A percentile compares a stretch with the other conserved stretches of the same genome.
Conservation (phyloP, 495 filamentous ascomycete genomes). For the Penicillium manginii region DNA sequence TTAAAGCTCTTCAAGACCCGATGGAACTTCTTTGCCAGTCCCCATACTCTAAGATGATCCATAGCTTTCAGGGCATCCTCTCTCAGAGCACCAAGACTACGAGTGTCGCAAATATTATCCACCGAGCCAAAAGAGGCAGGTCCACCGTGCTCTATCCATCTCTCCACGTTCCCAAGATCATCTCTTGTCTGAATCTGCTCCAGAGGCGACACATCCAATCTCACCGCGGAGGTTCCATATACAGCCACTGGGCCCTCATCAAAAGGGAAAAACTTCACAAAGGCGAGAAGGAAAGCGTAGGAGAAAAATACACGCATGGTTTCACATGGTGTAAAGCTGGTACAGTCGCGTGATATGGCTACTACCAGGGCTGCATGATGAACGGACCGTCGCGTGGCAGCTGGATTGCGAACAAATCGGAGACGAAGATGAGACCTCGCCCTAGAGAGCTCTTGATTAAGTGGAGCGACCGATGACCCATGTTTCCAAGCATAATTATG, state of each 20-base stretch:
- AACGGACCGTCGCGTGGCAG: background rate
- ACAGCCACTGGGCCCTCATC: background rate
- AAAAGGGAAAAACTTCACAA: slow-evolving; percentile 1
- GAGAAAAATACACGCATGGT: slow-evolving; percentile 1
- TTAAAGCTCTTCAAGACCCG: background rate
- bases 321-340: background rate
- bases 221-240: background rate
- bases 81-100: background rate
- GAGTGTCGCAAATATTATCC: background rate
- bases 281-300: background rate
- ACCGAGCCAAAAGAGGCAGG: background rate
- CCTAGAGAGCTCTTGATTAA: background rate
- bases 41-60: slow-evolving; percentile 2
- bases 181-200: background rate
- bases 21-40: background rate
- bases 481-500: slow-evolving; percentile 1
- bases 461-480: background rate
- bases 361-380: background rate
- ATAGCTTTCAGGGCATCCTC: background rate
- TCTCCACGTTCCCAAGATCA: background rate
- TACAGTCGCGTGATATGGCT: background rate
- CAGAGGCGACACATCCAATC: background rate
- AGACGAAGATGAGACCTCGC: background rate
- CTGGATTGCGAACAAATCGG: background rate
- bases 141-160: background rate